Base-by-base conservation (phyloP, 139 green algal species). In the Chara braunii region DNA sequence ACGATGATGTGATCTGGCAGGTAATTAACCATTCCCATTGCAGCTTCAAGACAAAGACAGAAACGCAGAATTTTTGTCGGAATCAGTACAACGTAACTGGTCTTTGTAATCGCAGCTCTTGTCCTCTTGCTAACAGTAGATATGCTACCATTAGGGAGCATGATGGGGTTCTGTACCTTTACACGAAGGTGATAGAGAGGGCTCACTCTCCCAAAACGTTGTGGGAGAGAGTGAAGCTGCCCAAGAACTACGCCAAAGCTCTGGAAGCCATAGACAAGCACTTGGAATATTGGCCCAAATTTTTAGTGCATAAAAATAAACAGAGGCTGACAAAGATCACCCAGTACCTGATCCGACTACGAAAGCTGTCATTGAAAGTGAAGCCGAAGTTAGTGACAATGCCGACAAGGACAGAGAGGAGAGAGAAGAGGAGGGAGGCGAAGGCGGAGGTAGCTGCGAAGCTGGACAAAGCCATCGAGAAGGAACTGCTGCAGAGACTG, bases 251-350 rank as follows among this genome's bases (percentile, higher is more conserved):
- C 58, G 79, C 78, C 0, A 74, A 86, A 42, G 86, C 86, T 1
- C 72, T 94, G 52, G 72, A 84, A 51, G 86, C 94, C 78, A 51
- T 96, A 3, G 86, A 94, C 70, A 78, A 86, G 40, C 85, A 91
- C 77, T 66, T 95, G 54, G 74, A 82, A 35, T 89, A 89, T 77
- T 98, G 90, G 88, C 91, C 93, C 42, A 95, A 97, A 78, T 97
- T 97, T 70, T 72, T 98, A 64, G 86, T 97, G 43, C 93, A 99
- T 79, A 99, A 99, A 80, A 98, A 95, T 86, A 99, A 99, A 84
- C 93, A 99, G 83, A 82, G 93, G n/a, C 78, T 99, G 36, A 99
- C 93, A 22, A 98, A 98, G 79, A 96, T 99, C 78, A 96, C 90
- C 45, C 93, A 99, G 83, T 97, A 96, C 81, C 83, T 98, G 51